A percentile compares a stretch with the other conserved stretches of the same genome.
These are phyloP conservation scores for Yarrowia sp. DNA, from an alignment of 805 yeast species.

Conservation along the genomic window DNA sequence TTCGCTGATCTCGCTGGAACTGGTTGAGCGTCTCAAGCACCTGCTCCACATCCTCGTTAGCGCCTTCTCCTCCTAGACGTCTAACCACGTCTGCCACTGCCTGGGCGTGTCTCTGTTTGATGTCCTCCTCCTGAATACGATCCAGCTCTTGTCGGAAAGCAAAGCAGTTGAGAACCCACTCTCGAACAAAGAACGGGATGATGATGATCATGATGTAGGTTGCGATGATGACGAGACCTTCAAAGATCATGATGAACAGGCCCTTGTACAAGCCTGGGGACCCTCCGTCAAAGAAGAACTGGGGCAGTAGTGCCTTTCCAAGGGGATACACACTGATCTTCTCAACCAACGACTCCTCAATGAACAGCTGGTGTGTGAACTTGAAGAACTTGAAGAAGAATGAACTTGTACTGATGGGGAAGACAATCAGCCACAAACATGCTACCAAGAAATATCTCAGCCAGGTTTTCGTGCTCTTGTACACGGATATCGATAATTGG, in stretches of 20 bases:
- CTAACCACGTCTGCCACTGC: not conserved
- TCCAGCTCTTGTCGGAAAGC: conserved; percentile 32
- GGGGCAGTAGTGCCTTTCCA: not conserved
- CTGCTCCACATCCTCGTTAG: not conserved
- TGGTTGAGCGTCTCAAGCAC: not conserved
- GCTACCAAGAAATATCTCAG: conserved; percentile 10
- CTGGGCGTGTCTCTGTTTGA: conserved; percentile 1
- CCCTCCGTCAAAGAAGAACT: not conserved
- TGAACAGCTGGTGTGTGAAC: conserved; percentile 3
- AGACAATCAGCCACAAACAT: conserved; percentile 2
- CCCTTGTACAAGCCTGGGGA: not conserved
- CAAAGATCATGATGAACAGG: conserved; percentile 31
- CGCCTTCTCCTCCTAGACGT: not conserved
- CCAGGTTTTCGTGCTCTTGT: not conserved
- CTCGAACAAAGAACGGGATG: conserved; percentile 43
- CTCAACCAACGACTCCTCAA: conserved; percentile 1
- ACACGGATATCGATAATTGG: conserved; percentile 1
- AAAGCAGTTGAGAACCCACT: conserved; percentile 40
- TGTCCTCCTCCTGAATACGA: conserved; percentile 24
- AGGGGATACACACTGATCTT: not conserved
- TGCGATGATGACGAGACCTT: conserved; percentile 37
- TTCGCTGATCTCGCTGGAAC: not conserved
- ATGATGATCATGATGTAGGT: conserved; percentile 40
- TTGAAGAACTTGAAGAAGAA: not conserved
- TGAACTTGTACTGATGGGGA: not conserved